These are phyloP conservation scores for Suhomyces taliae DNA, from an alignment of 1,139 yeast genomes.

Conservation along the genomic window DNA sequence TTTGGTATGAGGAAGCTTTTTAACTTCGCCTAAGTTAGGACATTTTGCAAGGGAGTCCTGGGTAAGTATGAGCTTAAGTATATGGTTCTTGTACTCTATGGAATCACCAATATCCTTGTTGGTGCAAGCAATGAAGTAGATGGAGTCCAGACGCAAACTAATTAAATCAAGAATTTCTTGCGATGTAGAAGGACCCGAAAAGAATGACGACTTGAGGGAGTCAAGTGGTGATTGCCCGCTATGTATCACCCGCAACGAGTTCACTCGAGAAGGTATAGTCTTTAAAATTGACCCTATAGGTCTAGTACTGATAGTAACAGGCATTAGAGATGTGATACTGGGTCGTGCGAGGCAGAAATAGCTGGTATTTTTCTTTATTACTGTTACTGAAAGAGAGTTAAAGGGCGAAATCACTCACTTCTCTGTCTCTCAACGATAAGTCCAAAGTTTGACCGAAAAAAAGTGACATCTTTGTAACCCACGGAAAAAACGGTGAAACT, in stretches of 20 bases:
- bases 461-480: too few species aligned
- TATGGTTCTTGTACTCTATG: constrained; percentile 7
- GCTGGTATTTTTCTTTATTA: too few species aligned
- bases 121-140: constrained; percentile 1
- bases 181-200: not conserved
- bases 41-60: constrained; percentile 13
- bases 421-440: too few species aligned
- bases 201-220: not conserved
- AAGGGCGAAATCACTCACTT: too few species aligned
- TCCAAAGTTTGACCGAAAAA: too few species aligned
- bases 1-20: constrained; percentile 17
- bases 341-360: not conserved
- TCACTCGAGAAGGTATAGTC: not conserved
- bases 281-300: not conserved
- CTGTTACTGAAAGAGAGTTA: not conserved
- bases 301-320: not conserved
- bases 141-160: not conserved
- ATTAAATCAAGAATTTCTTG: constrained; percentile 1
- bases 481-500: too few species aligned
- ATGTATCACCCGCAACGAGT: not conserved
- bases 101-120: constrained; percentile 3
- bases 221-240: not conserved
- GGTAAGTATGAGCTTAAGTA: constrained; percentile 11
- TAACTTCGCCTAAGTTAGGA: constrained; percentile 16
- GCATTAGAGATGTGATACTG: not conserved